Evolutionary conservation across 805 yeast species (phyloP), one percentile per base, ranked within the genome.

Genomic region (Saccharomycopsis babjevae): DNA sequence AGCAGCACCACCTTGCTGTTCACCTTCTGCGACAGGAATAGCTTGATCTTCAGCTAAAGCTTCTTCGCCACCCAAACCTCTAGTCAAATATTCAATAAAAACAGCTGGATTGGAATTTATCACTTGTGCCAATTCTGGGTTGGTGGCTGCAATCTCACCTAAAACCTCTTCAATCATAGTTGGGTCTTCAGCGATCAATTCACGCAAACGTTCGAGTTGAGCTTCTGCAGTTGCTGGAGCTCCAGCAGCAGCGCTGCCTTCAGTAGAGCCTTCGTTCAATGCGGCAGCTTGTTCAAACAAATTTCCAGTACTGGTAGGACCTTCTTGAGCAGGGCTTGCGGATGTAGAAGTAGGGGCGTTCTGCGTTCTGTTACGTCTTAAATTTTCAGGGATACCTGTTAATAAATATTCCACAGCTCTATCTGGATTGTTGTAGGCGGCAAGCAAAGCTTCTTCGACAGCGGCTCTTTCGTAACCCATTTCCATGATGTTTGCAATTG

Each of bases 341-440:
- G 62, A 68, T 16, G 67, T 70, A 25, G 67, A 66, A 18, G 70
- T 58, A 10, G 71, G 57, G 4, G 62, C 68, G n/a, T 66, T 63
- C 64, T 73, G 80, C 28, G 60, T 65, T n/a, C 59, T 62, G 60
- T 67, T 70, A 52, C 61, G 52, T 50, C 54, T 42, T 64, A 81
- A 72, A 36, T 76, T 71, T 68, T 86, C 93, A 25, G 97, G 97
- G 54, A 93, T 82, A 2, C 97, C 98, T 56, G 92, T 89, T 66
- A 94, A 76, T 57, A 94, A 78, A 72, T 93, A 92, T 72, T 94
- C 99, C 15, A 94, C 98, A 0, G 99, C 99, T 68, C 99, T 84
- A 71, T 93, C 98, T 22, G 99, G 98, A 74, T 94, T 92, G 75
- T 93, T 93, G 76, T 84, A 94, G 1, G 99, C 98, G 16, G 97